Evolutionary conservation across 257 asterid genomes (phyloP).

Genomic region (Linderniella brevidens): DNA sequence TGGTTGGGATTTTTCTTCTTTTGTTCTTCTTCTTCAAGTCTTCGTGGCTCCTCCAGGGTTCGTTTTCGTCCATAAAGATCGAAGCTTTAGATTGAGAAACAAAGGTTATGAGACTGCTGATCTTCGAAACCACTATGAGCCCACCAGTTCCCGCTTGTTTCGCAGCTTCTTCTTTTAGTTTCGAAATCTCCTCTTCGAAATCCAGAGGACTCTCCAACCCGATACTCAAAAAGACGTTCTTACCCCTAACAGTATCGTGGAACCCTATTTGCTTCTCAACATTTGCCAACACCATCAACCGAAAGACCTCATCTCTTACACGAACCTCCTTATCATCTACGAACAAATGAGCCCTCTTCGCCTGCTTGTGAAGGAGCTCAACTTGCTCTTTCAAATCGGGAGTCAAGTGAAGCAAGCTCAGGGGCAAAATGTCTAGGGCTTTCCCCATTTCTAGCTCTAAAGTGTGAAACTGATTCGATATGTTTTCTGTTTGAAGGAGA

Average conservation of each 20-base stretch:
- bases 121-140: slow-evolving; percentile 43
- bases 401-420: slow-evolving; percentile 49
- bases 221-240: slow-evolving; percentile 25
- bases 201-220: slow-evolving; percentile 32
- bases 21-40: slow-evolving; percentile 26
- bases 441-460: slow-evolving; percentile 49
- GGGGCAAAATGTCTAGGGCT: slow-evolving; percentile 67
- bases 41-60: slow-evolving; percentile 13
- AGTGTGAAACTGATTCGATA: slow-evolving; percentile 35
- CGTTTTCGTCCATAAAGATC: slow-evolving; percentile 17
- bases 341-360: slow-evolving; percentile 32
- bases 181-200: slow-evolving; percentile 48
- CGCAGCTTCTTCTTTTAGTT: slow-evolving; percentile 51
- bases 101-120: slow-evolving; percentile 51
- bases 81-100: slow-evolving; percentile 31
- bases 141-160: slow-evolving; percentile 91
- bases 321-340: slow-evolving; percentile 31
- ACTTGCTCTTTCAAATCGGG: slow-evolving; percentile 66
- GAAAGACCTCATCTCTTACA: slow-evolving; percentile 40
- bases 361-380: slow-evolving; percentile 68
- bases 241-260: slow-evolving; percentile 19
- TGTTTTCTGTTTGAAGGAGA: slow-evolving; percentile 45
- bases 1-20: slow-evolving; percentile 10
- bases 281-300: slow-evolving; percentile 21
- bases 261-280: slow-evolving; percentile 23